These are phyloP conservation scores for Pythium periplocum DNA, from an alignment of 352 stramenopile species.

Conservation along the genomic window DNA sequence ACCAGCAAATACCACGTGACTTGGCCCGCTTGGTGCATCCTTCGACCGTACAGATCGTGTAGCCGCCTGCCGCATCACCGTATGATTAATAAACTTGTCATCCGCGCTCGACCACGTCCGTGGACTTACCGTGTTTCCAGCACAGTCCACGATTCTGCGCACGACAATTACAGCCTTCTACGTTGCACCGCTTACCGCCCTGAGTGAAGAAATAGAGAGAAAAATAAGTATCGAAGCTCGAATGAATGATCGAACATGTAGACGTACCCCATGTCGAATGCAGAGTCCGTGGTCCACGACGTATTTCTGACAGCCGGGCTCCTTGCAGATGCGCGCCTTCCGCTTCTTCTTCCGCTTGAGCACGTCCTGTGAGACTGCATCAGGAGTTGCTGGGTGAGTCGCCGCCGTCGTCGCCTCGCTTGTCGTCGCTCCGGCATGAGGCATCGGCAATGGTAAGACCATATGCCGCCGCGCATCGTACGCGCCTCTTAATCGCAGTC, in stretches of 20 bases:
- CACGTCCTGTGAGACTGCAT: slow-evolving; percentile 12
- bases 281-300: slow-evolving; percentile 44
- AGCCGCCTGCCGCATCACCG: slow-evolving; percentile 19
- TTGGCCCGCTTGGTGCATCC: slow-evolving; percentile 40
- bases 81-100: too few species aligned
- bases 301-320: slow-evolving; percentile 36
- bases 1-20: slow-evolving; percentile 27
- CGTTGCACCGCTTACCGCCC: slow-evolving; percentile 34
- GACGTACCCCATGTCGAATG: slow-evolving; percentile 36
- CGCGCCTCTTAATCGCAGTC: too few species aligned
- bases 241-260: not conserved
- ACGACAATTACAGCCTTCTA: slow-evolving; percentile 22
- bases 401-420: not conserved
- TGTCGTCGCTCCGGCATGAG: too few species aligned
- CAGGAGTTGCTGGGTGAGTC: slow-evolving; percentile 7
- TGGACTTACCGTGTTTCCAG: slow-evolving; percentile 17
- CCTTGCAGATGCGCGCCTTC: slow-evolving; percentile 24
- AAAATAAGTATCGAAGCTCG: too few species aligned
- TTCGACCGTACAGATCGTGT: slow-evolving; percentile 44
- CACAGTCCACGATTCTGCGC: slow-evolving; percentile 24
- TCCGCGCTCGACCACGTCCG: not conserved
- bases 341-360: slow-evolving; percentile 23
- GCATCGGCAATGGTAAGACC: too few species aligned
- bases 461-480: too few species aligned
- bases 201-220: not conserved